phyloP scores from a whole-genome alignment of 2,329 filamentous ascomycete genomes.

The Ophidiomyces ophidiicola region DNA sequence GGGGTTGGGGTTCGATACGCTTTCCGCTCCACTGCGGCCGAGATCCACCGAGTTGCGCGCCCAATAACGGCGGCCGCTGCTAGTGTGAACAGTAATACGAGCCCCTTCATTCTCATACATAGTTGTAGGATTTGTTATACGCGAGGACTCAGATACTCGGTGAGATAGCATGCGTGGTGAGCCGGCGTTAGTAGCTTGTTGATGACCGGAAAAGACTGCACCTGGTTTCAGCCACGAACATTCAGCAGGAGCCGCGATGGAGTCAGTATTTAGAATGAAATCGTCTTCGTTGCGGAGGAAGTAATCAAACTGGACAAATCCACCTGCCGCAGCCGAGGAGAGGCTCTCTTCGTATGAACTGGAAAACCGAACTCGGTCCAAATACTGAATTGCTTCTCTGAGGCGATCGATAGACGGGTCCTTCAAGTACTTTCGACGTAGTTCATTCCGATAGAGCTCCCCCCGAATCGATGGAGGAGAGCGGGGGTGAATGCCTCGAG shows the following conservation, averaged over 20 bases:
- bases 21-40: slow-evolving; percentile 11
- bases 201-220: slow-evolving; percentile 48
- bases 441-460: slow-evolving; percentile 23
- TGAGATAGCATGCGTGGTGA: slow-evolving; percentile 22
- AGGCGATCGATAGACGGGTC: slow-evolving; percentile 31
- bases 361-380: slow-evolving; percentile 46
- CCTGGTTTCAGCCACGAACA: slow-evolving; percentile 53
- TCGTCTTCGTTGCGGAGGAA: slow-evolving; percentile 43
- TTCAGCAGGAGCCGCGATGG: slow-evolving; percentile 39
- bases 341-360: slow-evolving; percentile 44
- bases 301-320: slow-evolving; percentile 43
- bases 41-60: slow-evolving; percentile 21
- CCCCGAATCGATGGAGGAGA: slow-evolving; percentile 14
- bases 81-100: slow-evolving; percentile 29
- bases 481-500: not conserved
- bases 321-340: slow-evolving; percentile 41
- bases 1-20: slow-evolving; percentile 12
- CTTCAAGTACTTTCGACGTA: slow-evolving; percentile 27
- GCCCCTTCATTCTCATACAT: slow-evolving; percentile 26
- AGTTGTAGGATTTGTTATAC: slow-evolving; percentile 24
- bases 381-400: slow-evolving; percentile 50
- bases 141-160: slow-evolving; percentile 21
- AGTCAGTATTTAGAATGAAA: slow-evolving; percentile 45
- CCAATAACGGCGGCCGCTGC: slow-evolving; percentile 27
- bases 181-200: slow-evolving; percentile 40